Percentiles rank a stretch among this genome's conserved stretches.
Conservation (phyloP, 2,329 filamentous ascomycete species). For the Thelonectria rubi region DNA sequence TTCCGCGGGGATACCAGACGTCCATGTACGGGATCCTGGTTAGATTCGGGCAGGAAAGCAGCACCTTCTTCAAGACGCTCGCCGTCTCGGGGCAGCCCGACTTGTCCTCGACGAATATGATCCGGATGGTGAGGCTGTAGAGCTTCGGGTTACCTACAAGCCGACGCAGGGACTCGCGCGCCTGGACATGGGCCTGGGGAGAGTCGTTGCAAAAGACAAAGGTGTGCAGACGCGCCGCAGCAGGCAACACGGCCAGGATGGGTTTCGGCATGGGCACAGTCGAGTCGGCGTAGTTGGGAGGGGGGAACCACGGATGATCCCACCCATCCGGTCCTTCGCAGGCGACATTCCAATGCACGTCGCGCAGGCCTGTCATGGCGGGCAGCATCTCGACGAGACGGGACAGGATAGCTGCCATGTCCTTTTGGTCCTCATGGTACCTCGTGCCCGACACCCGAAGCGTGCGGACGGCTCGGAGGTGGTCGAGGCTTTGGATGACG, state of each 20-base stretch:
- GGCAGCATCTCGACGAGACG: conserved; percentile 1
- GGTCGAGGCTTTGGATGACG: conserved; percentile 15
- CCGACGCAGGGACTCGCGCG: neutral
- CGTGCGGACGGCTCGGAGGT: conserved; percentile 11
- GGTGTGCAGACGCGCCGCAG: conserved; percentile 1
- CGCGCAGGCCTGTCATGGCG: conserved; percentile 14
- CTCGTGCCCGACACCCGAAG: conserved; percentile 8
- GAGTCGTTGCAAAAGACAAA: conserved; percentile 8
- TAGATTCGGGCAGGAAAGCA: conserved; percentile 24
- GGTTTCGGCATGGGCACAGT: neutral
- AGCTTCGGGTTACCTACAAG: conserved; percentile 12
- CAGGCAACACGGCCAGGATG: conserved; percentile 13
- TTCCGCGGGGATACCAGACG: conserved; percentile 10
- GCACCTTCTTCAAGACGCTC: conserved; percentile 13
- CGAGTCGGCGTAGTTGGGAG: neutral
- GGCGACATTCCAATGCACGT: conserved; percentile 16
- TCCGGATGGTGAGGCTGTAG: conserved; percentile 1
- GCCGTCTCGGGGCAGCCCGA: conserved; percentile 15
- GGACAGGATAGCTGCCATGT: conserved; percentile 6
- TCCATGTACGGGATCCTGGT: conserved; percentile 10
- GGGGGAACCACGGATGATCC: no score
- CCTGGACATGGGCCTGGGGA: conserved; percentile 7
- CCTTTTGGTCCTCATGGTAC: neutral
- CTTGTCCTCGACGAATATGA: conserved; percentile 12
- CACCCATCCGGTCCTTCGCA: neutral